Conservation (phyloP, 2,329 filamentous ascomycete genomes). For the Ascochyta koolunga region DNA sequence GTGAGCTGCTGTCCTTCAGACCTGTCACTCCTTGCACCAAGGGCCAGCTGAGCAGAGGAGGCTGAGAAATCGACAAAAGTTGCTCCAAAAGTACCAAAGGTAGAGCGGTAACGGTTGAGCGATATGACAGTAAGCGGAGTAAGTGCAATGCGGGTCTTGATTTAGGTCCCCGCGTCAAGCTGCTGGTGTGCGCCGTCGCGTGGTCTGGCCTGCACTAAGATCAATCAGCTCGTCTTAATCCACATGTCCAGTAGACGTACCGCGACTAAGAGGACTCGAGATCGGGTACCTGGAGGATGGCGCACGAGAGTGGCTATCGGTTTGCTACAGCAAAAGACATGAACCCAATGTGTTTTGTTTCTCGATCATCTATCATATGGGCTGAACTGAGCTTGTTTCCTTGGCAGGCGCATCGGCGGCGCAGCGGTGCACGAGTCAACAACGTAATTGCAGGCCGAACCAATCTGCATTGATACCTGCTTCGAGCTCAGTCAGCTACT, state of each 20-base stretch:
- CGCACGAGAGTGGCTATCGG: constrained; percentile 9
- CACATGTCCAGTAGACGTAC: not conserved
- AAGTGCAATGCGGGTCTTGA: constrained; percentile 15
- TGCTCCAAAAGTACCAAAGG: constrained; percentile 12
- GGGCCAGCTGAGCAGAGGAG: constrained; percentile 12
- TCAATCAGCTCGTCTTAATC: constrained; percentile 10
- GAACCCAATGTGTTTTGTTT: constrained; percentile 10
- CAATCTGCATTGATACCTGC: constrained; percentile 14
- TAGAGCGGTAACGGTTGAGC: constrained; percentile 14
- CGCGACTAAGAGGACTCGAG: not conserved
- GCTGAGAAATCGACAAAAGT: constrained; percentile 11
- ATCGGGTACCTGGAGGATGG: not conserved
- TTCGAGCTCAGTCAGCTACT: constrained; percentile 3
- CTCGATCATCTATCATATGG: not conserved
- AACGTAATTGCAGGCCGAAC: constrained; percentile 10
- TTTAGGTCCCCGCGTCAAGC: constrained; percentile 7
- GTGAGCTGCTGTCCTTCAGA: constrained; percentile 16
- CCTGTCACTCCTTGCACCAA: constrained; percentile 18
- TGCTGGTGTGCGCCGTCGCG: constrained; percentile 16
- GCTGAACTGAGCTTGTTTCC: constrained; percentile 7
- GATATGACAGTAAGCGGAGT: constrained; percentile 17
- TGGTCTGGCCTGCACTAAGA: constrained; percentile 16
- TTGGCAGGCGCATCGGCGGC: constrained; percentile 12
- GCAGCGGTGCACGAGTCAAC: constrained; percentile 9
- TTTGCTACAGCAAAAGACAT: constrained; percentile 14